Evolutionary conservation across 768 basidiomycete genomes (phyloP).

Genomic region (Trametes elegans): DNA sequence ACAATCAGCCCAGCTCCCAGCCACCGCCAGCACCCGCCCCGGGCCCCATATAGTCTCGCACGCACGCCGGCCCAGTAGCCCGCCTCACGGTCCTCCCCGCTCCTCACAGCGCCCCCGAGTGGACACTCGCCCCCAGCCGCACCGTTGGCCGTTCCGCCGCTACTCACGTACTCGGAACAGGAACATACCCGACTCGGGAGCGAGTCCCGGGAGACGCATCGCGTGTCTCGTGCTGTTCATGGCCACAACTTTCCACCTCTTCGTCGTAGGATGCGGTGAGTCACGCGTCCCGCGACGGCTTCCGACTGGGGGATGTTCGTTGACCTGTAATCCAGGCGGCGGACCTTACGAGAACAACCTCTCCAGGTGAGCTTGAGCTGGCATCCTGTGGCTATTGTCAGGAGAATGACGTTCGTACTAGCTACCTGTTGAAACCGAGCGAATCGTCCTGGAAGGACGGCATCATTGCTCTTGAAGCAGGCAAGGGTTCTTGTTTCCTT

Average conservation of each 20-base stretch:
- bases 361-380: constrained; percentile 59
- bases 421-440: constrained; percentile 85
- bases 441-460: constrained; percentile 74
- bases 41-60: neutral
- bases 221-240: constrained; percentile 24
- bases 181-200: neutral
- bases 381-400: neutral
- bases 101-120: no score
- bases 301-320: no score
- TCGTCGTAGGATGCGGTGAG: constrained; percentile 62
- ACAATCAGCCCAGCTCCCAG: constrained; percentile 1
- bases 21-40: neutral
- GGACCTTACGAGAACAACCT: constrained; percentile 90
- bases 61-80: neutral
- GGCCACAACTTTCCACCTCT: constrained; percentile 64
- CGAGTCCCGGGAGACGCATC: neutral
- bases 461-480: constrained; percentile 83
- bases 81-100: constrained; percentile 3
- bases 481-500: constrained; percentile 41
- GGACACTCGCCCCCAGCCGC: neutral
- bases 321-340: constrained; percentile 49
- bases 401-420: no score
- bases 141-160: neutral
- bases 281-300: no score
- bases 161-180: no score